A percentile compares a stretch with the other conserved stretches of the same genome.
Evolutionary conservation across 768 basidiomycete genomes (phyloP).

Genomic region (Amanita rubescens): DNA sequence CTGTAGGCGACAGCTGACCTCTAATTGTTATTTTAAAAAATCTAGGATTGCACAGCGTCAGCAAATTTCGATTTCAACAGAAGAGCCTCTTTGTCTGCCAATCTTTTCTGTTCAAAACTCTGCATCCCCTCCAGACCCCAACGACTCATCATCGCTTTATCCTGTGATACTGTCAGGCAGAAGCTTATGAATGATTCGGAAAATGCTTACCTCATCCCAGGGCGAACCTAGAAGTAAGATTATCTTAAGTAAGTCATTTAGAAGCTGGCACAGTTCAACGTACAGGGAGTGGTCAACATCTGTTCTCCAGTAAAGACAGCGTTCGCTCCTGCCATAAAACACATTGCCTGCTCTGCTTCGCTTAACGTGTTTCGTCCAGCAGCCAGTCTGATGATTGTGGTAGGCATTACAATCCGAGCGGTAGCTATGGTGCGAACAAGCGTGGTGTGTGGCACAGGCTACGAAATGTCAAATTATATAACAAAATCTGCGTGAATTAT

Average conservation of each 20-base stretch:
- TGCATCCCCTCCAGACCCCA: constrained; percentile 92
- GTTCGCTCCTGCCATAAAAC: constrained; percentile 98
- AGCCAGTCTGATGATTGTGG: constrained; percentile 90
- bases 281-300: constrained; percentile 96
- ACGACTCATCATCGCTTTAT: constrained; percentile 87
- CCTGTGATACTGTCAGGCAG: constrained; percentile 33
- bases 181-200: constrained; percentile 4
- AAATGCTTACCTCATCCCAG: constrained; percentile 74
- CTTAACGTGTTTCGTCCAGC: constrained; percentile 85
- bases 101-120: constrained; percentile 72
- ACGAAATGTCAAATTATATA: constrained; percentile 8
- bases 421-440: constrained; percentile 93
- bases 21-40: background rate
- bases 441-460: constrained; percentile 79
- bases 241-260: background rate
- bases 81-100: constrained; percentile 46
- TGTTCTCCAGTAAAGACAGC: constrained; percentile 98
- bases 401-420: constrained; percentile 85
- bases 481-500: constrained; percentile 30
- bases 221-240: constrained; percentile 54
- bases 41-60: background rate
- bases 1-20: background rate
- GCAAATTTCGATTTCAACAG: constrained; percentile 10
- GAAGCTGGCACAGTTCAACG: constrained; percentile 9
- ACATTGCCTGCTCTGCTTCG: constrained; percentile 94